Evolutionary conservation across 768 basidiomycete genomes (phyloP), one percentile per base, ranked within the genome.

Genomic region (Calocybe gangraenosa): DNA sequence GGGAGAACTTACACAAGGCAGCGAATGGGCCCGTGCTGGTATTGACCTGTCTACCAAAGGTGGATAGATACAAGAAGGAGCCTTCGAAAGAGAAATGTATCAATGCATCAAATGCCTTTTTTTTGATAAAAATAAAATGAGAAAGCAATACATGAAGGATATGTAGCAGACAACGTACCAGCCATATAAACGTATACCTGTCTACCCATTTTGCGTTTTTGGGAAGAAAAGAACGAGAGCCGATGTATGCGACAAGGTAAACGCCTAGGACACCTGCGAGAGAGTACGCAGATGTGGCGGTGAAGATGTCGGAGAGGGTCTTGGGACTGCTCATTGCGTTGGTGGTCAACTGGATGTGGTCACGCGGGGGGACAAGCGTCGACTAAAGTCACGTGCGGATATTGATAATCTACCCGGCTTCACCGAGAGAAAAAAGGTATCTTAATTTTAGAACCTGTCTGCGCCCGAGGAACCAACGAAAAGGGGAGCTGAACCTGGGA

Each of bases 41-140:
- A 56, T 82, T 82, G 7, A 89, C 86, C 46, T 80, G 73, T 34
- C 81, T 70, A 25, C 87, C 88, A 51, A 90, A 87, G 40, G 74
- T 74, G 2, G 87, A 89, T 37, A 84, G 69, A 63, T 81, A 89
- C 25, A 92, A 70, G 70, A 87, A 92, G 3, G 87, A 81, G 7
- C 86, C 89, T 58, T 92, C 89, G 46, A 87, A 80, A 0, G 70
- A 69, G 61, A 88, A 85, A 59, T 91, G 89, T 47, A 87, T 87
- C 59, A 87, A 68, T 3, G 79, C 87, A 60, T 91, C 87, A 53
- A 91, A 91, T 17, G 84, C 75, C 87, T 87, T 53, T 25, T 20
- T 19, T 40, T 20, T 14, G 23, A 28, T 37, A 20, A 45, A 21
- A 32, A 25, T 13, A 41, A 44, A 17, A 11, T 37, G 18, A 10